Base-by-base conservation (phyloP, 345 rosid species). In the Cardiospermum halicacabum region DNA sequence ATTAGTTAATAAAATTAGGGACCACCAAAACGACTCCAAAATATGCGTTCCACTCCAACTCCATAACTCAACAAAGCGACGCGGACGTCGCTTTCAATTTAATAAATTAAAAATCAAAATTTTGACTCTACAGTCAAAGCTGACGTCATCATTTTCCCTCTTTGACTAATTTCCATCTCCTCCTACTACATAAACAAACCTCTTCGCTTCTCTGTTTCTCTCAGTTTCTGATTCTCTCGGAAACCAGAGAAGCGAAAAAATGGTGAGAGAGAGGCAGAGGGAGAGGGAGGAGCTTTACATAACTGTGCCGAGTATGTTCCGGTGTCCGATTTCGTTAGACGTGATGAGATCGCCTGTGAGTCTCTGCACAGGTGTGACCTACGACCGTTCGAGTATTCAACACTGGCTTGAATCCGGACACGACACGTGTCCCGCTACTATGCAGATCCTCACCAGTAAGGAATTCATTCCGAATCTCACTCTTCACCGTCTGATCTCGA, bases 321-420 rank as follows among this genome's bases (percentile, higher is more conserved):
- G 80, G 25, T 83, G 88, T 34, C 88, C 85, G 48, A 80, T 83
- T 24, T 77, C 86, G 0, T 69, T 78, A 9, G 88, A 82, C 66
- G 81, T 82, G 39, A 82, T 82, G 86, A 77, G 77, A 62, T 82
- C 86, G 11, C 86, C 84, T 2, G 86, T 82, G 7, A 82, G 84
- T 56, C 79, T 82, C 53, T 77, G 72, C 78, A 82, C 86, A 31
- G 86, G 86, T 19, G 84, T 82, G 27, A 82, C 86, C n/a, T 82
- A 82, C 67, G 86, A 82, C 66, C 81, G 86, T 32, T 60, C 80
- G 69, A 69, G 78, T 76, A 82, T 82, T 64, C 78, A 82, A 56
- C 74, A 68, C 36, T 82, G 86, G 86, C 80, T 82, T 53, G 86
- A 82, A 31, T 39, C 72, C 51, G 86, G 86, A 21, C 78, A 82